Percentiles rank a stretch among this genome's conserved stretches.
phyloP scores from a whole-genome alignment of 805 yeast species.

The Ogataea pini region DNA sequence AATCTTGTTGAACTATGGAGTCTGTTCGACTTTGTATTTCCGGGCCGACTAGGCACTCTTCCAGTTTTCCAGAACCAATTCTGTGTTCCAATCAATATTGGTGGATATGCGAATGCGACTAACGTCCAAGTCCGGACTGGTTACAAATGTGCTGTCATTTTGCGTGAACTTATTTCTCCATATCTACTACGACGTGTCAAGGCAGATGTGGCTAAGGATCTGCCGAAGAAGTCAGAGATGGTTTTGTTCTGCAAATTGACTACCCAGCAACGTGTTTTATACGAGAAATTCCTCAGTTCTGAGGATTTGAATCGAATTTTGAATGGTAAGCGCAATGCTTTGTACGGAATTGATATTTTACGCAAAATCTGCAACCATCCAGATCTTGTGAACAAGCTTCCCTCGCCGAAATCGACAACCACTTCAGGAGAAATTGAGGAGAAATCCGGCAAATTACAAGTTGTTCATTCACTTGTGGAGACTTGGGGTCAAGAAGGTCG shows the following conservation, averaged over 20 bases:
- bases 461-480: constrained; percentile 68
- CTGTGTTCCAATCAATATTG: constrained; percentile 87
- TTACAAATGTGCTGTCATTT: constrained; percentile 89
- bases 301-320: constrained; percentile 72
- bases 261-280: constrained; percentile 67
- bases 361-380: constrained; percentile 97
- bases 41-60: constrained; percentile 90
- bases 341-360: constrained; percentile 86
- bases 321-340: constrained; percentile 74
- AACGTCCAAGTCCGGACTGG: constrained; percentile 96
- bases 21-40: constrained; percentile 90
- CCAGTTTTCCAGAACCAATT: constrained; percentile 95
- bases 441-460: constrained; percentile 89
- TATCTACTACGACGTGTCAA: constrained; percentile 84
- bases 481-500: constrained; percentile 79
- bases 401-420: constrained; percentile 30
- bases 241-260: constrained; percentile 91
- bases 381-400: constrained; percentile 61
- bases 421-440: constrained; percentile 38
- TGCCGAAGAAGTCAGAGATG: constrained; percentile 92
- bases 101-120: constrained; percentile 98
- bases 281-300: constrained; percentile 71
- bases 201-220: constrained; percentile 90
- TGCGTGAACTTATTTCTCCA: constrained; percentile 87
- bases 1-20: constrained; percentile 93